Evolutionary conservation across 257 asterid genomes (phyloP), one percentile per base, ranked within the genome.

Genomic region (Solanum sejunctum): DNA sequence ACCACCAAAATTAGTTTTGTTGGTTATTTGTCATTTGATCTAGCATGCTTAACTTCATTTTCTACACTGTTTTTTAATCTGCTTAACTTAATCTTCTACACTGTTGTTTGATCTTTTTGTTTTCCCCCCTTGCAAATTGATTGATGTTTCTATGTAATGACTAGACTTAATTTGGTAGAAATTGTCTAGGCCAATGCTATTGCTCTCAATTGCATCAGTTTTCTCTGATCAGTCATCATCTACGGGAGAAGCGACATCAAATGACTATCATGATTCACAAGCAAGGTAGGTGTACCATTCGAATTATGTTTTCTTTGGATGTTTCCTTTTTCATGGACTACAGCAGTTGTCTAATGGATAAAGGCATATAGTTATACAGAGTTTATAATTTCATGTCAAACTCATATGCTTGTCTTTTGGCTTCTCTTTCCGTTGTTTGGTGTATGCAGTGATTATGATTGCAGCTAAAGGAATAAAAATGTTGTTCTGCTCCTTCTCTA

Each of bases 141-240:
- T 26, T 56, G 49, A 8, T 80, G 28, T 83, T 28, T 41, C 81
- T 61, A 55, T 63, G 36, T 87, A 60, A 83, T 69, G 55, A 49
- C 49, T 16, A 55, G 80, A 21, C 28, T 51, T 83, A 26, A 88
- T 85, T 80, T 85, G 85, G 81, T 75, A 90, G 92, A 87, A 84
- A 87, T 85, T 88, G 78, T 90, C 90, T 75, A 86, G 89, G 89
- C 92, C 92, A 73, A 90, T 90, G 91, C 63, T 90, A 67, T 80
- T 69, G 81, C 92, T 90, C 72, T 85, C 91, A 75, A 84, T 90
- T 32, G 88, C 92, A 72, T 87, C 92, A n/a, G 32, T 87, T 79
- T 90, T 90, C 87, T 85, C 90, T 21, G 89, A 88, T 82, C 73
- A 85, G 78, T 83, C 86, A 72, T 75, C 75, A 69, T 84, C 80